A percentile compares a stretch with the other conserved stretches of the same genome.
Evolutionary conservation across 805 yeast genomes (phyloP).

Genomic region (Saccharomyces jurei): DNA sequence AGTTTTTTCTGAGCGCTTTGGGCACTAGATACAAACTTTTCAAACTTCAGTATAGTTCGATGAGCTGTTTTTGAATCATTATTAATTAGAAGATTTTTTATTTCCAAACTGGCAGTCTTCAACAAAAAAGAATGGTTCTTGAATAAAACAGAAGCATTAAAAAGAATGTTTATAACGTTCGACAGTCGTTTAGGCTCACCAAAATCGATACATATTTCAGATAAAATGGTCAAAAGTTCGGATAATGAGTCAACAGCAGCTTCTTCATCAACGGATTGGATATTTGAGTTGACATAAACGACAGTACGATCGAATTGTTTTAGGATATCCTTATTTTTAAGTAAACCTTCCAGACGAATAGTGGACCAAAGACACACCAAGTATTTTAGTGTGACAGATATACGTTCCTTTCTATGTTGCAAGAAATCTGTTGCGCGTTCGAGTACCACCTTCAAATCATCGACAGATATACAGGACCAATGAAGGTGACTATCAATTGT

Average conservation of each 20-base stretch:
- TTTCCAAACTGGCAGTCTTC: slow-evolving; percentile 9
- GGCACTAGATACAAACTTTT: slow-evolving; percentile 16
- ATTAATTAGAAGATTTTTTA: slow-evolving; percentile 5
- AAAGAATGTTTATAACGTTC: slow-evolving; percentile 23
- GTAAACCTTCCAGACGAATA: slow-evolving; percentile 5
- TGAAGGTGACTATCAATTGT: not conserved
- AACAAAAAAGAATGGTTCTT: slow-evolving; percentile 10
- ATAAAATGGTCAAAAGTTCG: slow-evolving; percentile 6
- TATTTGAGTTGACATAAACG: slow-evolving; percentile 13
- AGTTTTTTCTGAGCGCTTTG: slow-evolving; percentile 5
- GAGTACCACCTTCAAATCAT: not conserved
- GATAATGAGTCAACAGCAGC: not conserved
- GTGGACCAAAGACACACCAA: slow-evolving; percentile 8
- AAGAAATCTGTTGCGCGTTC: not conserved
- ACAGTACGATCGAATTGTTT: slow-evolving; percentile 17
- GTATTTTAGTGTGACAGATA: not conserved
- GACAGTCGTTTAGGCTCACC: slow-evolving; percentile 19
- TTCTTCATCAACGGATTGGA: slow-evolving; percentile 1
- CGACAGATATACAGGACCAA: not conserved
- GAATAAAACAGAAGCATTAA: slow-evolving; percentile 18
- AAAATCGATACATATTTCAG: slow-evolving; percentile 13
- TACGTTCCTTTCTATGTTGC: not conserved
- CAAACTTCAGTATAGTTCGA: slow-evolving; percentile 10
- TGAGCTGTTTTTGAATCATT: not conserved
- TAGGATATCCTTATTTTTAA: slow-evolving; percentile 1